Base-by-base conservation (phyloP, 805 yeast genomes). In the Maudiozyma barnettii region DNA sequence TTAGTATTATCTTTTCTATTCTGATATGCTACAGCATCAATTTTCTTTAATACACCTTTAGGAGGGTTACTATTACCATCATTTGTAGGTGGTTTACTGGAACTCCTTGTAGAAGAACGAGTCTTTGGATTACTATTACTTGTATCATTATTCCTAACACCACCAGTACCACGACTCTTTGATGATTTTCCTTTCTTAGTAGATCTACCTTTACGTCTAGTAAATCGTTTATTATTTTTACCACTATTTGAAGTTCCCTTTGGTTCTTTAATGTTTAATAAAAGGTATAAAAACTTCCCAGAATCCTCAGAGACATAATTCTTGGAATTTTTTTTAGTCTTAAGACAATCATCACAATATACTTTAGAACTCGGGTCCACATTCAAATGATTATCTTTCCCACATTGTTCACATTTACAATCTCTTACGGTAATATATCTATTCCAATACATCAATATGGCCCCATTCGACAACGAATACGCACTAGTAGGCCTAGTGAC, bases 391-490 rank as follows among this genome's bases (percentile, higher is more conserved):
- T 62, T 49, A 37, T 76, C 80, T 29, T 36, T 52, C 2, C 66
- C 69, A 64, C 83, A 79, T 14, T 57, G 45, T 1, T 54, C 41
- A 59, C 84, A 79, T 43, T 64, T 64, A 43, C 78, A 65, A 50
- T 77, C 80, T 61, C 82, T 65, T 40, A 76, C 76, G 41, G 63
- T 71, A 49, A 64, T 63, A 56, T 78, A 79, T 41, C 66, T 74
- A 3, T 66, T 66, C 58, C 77, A 65, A 54, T 68, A 75, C 48
- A 61, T 64, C 52, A 79, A 67, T n/a, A 79, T 60, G 0, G 82
- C 72, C 3, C 84, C 84, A 53, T 79, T 79, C 1, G 73, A 65
- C 4, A 77, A 54, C 2, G 78, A 64, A 52, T 79, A 78, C 1
- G 78, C 73, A 2, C 75, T 66, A 4, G 22, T 35, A 0, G 81